Conservation (phyloP, 2,329 filamentous ascomycete genomes). For the Penicillium nordicum region DNA sequence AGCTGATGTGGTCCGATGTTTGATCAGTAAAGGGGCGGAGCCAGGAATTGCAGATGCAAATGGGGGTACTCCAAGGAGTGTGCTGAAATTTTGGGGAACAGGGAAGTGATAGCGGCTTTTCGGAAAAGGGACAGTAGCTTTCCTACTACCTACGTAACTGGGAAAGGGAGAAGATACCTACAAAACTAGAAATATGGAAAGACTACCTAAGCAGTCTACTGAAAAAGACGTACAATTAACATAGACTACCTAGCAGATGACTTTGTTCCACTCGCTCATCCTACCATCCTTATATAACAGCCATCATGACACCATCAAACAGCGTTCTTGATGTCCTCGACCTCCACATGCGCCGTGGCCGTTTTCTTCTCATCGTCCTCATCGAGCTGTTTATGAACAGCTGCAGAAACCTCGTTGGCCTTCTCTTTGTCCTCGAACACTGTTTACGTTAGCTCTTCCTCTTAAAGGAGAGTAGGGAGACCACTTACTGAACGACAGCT, state of each 20-base stretch:
- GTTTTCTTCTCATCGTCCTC: conserved; percentile 15
- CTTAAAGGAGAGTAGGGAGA: not conserved
- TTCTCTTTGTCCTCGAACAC: conserved; percentile 40
- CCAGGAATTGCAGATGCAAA: no score
- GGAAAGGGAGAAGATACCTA: no score
- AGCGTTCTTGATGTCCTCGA: conserved; percentile 3
- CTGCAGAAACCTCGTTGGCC: conserved; percentile 34
- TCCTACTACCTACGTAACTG: no score
- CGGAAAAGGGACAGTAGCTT: no score
- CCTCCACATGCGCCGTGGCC: conserved; percentile 6
- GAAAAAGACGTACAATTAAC: no score
- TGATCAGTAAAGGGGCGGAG: no score
- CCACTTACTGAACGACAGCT: conserved; percentile 46
- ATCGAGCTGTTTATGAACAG: conserved; percentile 38
- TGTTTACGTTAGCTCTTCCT: conserved; percentile 18
- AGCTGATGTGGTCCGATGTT: no score
- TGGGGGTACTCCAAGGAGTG: no score
- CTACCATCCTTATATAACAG: not conserved
- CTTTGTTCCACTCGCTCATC: not conserved
- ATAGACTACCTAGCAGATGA: not conserved
- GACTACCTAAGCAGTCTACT: no score
- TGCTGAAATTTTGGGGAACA: no score
- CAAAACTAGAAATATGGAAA: no score
- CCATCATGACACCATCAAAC: conserved; percentile 1
- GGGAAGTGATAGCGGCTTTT: no score